These are phyloP conservation scores for Acanthamoeba pearcei DNA, from an alignment of 208 protist species.

Conservation along the genomic window DNA sequence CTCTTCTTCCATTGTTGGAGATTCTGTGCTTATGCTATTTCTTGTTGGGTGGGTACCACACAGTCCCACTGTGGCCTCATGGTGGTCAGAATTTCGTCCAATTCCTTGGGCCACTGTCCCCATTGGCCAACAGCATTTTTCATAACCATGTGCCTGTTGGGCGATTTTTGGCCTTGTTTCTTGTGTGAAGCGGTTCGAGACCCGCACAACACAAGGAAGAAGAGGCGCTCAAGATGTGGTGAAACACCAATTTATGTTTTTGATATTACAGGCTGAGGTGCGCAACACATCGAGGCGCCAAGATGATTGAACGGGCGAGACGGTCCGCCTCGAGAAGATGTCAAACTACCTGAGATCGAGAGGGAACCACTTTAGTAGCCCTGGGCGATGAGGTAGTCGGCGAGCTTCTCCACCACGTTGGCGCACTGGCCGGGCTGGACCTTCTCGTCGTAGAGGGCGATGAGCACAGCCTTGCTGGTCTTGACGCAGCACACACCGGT, in stretches of 20 bases:
- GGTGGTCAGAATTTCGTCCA: too few species aligned
- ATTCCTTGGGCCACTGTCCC: too few species aligned
- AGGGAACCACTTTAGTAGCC: conserved; percentile 80
- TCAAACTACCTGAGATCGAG: too few species aligned
- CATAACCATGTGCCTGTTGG: too few species aligned
- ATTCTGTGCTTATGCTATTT: too few species aligned
- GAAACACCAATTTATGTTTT: conserved; percentile 26
- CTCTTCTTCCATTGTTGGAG: too few species aligned
- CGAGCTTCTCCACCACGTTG: conserved; percentile 87
- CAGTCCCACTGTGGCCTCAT: too few species aligned
- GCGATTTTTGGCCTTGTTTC: too few species aligned
- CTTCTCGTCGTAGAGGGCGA: conserved; percentile 86
- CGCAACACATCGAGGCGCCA: background rate
- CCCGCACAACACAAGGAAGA: background rate
- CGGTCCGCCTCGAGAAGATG: background rate
- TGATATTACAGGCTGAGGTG: background rate
- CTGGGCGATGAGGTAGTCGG: conserved; percentile 86
- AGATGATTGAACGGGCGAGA: background rate
- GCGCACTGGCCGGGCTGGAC: conserved; percentile 84
- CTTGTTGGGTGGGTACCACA: too few species aligned
- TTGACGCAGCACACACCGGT: conserved; percentile 84
- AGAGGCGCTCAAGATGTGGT: background rate
- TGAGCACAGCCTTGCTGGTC: conserved; percentile 84
- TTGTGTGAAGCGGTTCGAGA: background rate
- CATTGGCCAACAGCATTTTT: too few species aligned